A percentile compares a stretch with the other conserved stretches of the same genome.
These are phyloP conservation scores for Wickerhamiella azymoides DNA, from an alignment of 805 yeast genomes.

Conservation along the genomic window DNA sequence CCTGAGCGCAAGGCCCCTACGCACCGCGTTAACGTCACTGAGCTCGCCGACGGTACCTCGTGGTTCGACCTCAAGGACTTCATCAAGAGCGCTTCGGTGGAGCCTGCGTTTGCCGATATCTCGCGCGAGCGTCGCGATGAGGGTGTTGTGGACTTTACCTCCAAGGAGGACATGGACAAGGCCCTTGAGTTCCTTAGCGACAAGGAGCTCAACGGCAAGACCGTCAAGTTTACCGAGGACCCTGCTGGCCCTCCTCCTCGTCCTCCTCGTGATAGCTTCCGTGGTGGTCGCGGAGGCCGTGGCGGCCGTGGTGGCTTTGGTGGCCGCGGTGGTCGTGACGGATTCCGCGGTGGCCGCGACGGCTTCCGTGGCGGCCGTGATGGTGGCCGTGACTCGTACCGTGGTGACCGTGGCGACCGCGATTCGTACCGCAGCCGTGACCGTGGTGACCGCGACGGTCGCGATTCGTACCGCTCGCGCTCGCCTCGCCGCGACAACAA, in stretches of 20 bases:
- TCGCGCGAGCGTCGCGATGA: constrained; percentile 25
- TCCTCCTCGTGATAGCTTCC: constrained; percentile 21
- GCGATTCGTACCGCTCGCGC: not conserved
- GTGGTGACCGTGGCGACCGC: constrained; percentile 9
- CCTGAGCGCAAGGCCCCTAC: constrained; percentile 15
- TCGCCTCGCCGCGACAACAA: constrained; percentile 1
- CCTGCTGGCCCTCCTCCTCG: constrained; percentile 30
- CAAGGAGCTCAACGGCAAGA: constrained; percentile 54
- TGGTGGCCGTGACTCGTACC: constrained; percentile 19
- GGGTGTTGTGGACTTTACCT: constrained; percentile 76
- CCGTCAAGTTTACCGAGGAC: constrained; percentile 62
- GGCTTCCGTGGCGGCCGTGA: constrained; percentile 18
- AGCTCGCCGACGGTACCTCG: constrained; percentile 11
- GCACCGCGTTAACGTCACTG: constrained; percentile 17
- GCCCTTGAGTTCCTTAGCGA: constrained; percentile 69
- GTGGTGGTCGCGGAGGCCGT: constrained; percentile 35
- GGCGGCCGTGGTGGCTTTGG: constrained; percentile 36
- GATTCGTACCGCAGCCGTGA: not conserved
- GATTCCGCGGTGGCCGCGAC: constrained; percentile 11
- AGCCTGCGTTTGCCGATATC: constrained; percentile 26
- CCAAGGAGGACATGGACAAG: constrained; percentile 78
- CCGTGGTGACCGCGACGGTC: constrained; percentile 1
- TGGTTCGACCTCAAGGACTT: constrained; percentile 49
- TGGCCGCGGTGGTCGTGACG: constrained; percentile 17
- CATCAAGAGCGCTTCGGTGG: constrained; percentile 49